A percentile compares a stretch with the other conserved stretches of the same genome.
phyloP scores from a whole-genome alignment of 2,329 filamentous ascomycete species.

The Trichophyton schoenleinii region DNA sequence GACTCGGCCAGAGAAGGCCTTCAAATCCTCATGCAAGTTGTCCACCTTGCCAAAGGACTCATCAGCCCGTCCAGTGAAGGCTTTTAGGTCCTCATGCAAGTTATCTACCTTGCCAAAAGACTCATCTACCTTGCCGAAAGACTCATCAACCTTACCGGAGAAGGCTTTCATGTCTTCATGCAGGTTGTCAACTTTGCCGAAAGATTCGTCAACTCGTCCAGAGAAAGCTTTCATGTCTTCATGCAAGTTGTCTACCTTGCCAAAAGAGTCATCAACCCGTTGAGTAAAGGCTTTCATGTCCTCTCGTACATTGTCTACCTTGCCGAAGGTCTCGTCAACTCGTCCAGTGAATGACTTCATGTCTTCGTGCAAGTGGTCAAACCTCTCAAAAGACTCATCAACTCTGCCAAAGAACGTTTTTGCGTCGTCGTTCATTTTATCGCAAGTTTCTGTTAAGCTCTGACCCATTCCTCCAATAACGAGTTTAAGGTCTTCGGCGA shows the following conservation, averaged over 20 bases:
- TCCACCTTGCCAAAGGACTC: conserved; percentile 64
- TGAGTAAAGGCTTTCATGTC: conserved; percentile 22
- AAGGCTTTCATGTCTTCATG: conserved; percentile 40
- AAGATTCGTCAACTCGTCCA: conserved; percentile 65
- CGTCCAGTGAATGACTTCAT: conserved; percentile 36
- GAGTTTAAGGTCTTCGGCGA: conserved; percentile 76
- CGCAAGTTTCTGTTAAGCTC: conserved; percentile 66
- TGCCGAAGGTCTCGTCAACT: background rate
- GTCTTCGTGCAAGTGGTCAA: conserved; percentile 61
- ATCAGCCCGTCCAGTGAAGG: conserved; percentile 52
- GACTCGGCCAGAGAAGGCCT: conserved; percentile 70
- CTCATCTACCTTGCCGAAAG: background rate
- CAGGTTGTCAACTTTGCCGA: conserved; percentile 58
- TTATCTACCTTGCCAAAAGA: background rate
- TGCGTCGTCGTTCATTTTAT: conserved; percentile 77
- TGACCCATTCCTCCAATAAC: conserved; percentile 75
- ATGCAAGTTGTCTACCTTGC: conserved; percentile 60
- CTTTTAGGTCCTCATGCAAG: background rate
- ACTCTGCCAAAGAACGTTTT: conserved; percentile 75
- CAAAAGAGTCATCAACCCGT: conserved; percentile 65
- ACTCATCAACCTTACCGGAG: background rate
- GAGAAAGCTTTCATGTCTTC: conserved; percentile 81
- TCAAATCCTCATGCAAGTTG: conserved; percentile 66
- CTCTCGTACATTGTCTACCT: background rate
- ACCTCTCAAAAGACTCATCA: conserved; percentile 61